Conservation (phyloP, 2,329 filamentous ascomycete species). For the Aspergillus spinulosporus region DNA sequence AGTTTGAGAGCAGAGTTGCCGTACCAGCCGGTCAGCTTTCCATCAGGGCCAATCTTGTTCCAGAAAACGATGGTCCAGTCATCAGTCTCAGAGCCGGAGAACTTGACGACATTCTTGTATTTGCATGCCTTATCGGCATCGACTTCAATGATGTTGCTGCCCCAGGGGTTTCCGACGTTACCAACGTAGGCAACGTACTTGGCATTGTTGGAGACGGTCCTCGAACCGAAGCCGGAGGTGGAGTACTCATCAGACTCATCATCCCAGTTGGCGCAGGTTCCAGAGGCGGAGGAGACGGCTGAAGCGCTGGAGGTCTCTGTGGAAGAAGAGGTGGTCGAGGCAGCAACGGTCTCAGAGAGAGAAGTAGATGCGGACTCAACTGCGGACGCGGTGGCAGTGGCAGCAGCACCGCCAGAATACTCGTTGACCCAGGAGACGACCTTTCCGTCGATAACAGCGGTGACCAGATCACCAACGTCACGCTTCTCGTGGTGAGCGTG, state of each 20-base stretch:
- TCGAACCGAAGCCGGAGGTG: conserved; percentile 35
- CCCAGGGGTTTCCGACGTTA: conserved; percentile 41
- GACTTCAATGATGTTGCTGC: conserved; percentile 44
- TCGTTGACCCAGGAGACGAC: conserved; percentile 39
- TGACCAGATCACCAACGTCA: conserved; percentile 34
- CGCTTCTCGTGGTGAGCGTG: conserved; percentile 36
- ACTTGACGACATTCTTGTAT: conserved; percentile 40
- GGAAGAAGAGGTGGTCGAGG: conserved; percentile 18
- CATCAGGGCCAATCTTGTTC: conserved; percentile 41
- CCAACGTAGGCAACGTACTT: conserved; percentile 32
- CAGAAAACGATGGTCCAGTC: conserved; percentile 42
- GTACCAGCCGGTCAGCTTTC: conserved; percentile 36
- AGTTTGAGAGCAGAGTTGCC: conserved; percentile 37
- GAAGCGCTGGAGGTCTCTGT: conserved; percentile 16
- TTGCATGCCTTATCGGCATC: conserved; percentile 30
- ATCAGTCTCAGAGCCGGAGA: conserved; percentile 35
- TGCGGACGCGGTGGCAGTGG: conserved; percentile 20
- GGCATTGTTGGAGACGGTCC: conserved; percentile 20
- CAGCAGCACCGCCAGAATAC: conserved; percentile 29
- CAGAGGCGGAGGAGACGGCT: conserved; percentile 14
- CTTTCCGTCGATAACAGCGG: conserved; percentile 36
- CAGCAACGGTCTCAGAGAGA: conserved; percentile 7
- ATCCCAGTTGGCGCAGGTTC: conserved; percentile 27
- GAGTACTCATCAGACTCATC: conserved; percentile 26
- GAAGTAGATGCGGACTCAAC: conserved; percentile 20